Conservation (phyloP, 108 stramenopile species). For the Chaetoceros tenuissimus region DNA sequence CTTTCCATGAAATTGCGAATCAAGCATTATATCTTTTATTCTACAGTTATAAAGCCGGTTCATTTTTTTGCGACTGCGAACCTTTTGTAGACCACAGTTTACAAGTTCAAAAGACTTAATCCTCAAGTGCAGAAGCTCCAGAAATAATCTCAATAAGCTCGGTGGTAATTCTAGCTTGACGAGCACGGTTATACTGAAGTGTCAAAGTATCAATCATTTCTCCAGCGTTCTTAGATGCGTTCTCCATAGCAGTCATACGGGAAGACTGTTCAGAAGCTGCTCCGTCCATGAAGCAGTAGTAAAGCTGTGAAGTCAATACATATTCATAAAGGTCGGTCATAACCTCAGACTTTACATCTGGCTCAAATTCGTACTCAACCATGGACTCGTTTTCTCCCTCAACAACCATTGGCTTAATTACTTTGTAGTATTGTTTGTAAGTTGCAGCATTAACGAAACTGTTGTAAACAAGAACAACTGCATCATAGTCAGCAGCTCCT, state of each 20-base stretch:
- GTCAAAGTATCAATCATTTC: constrained; percentile 98
- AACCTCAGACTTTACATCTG: constrained; percentile 88
- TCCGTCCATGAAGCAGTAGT: constrained; percentile 93
- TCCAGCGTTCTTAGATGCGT: constrained; percentile 98
- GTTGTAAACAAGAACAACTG: constrained; percentile 77
- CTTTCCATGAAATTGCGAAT: no score
- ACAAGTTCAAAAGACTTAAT: no score
- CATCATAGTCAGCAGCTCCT: constrained; percentile 77
- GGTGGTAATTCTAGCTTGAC: constrained; percentile 99
- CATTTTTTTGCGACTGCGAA: no score
- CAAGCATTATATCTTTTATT: no score
- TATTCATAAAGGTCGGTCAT: constrained; percentile 93
- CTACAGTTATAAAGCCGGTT: no score
- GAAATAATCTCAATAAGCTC: constrained; percentile 99
- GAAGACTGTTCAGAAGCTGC: constrained; percentile 97
- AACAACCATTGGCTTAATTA: constrained; percentile 57
- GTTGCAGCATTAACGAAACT: constrained; percentile 72
- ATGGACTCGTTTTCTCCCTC: constrained; percentile 45
- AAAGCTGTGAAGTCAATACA: constrained; percentile 88
- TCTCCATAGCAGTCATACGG: constrained; percentile 99
- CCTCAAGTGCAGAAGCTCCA: constrained; percentile 98
- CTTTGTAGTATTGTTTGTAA: constrained; percentile 84
- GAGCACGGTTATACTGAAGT: constrained; percentile 98
- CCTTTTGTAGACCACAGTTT: no score
- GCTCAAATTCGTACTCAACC: constrained; percentile 93